Conservation (phyloP, 1,284 basidiomycete genomes). For the Fomitiporia mediterranea region DNA sequence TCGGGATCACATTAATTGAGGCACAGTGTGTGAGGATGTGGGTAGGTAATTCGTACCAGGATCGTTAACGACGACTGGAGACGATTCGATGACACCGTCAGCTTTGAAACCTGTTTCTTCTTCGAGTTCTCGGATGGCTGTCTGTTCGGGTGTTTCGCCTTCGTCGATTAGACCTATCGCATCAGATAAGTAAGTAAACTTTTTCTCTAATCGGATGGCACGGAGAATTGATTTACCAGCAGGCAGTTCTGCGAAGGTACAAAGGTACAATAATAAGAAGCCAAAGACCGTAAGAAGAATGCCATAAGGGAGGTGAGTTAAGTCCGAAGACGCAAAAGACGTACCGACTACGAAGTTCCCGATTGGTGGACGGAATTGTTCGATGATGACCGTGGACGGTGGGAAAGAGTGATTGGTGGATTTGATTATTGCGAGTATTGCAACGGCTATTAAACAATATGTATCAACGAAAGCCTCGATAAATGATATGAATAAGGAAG, state of each 20-base stretch:
- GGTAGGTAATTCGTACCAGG: constrained; percentile 52
- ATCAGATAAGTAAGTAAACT: background rate
- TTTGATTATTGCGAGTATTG: constrained; percentile 75
- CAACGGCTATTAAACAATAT: constrained; percentile 65
- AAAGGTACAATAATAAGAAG: constrained; percentile 6
- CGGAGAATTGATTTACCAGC: constrained; percentile 47
- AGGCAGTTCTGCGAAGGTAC: constrained; percentile 60
- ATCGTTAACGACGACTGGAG: constrained; percentile 69
- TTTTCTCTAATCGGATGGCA: background rate
- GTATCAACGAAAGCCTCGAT: constrained; percentile 29
- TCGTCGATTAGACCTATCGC: constrained; percentile 73
- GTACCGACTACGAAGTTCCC: constrained; percentile 69
- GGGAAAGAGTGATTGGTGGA: constrained; percentile 66
- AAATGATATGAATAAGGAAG: constrained; percentile 36
- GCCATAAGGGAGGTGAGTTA: too few species aligned
- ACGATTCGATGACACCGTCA: constrained; percentile 57
- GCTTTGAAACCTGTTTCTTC: constrained; percentile 89
- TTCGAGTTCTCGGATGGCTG: constrained; percentile 80
- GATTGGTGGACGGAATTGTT: constrained; percentile 84
- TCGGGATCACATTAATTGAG: background rate
- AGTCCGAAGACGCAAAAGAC: constrained; percentile 23
- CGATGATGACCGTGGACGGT: constrained; percentile 75
- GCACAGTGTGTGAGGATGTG: background rate
- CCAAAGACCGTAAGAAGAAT: too few species aligned
- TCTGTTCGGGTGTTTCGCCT: constrained; percentile 68